phyloP scores from a whole-genome alignment of 2,329 filamentous ascomycete species.

The Ceratocystis harringtonii region DNA sequence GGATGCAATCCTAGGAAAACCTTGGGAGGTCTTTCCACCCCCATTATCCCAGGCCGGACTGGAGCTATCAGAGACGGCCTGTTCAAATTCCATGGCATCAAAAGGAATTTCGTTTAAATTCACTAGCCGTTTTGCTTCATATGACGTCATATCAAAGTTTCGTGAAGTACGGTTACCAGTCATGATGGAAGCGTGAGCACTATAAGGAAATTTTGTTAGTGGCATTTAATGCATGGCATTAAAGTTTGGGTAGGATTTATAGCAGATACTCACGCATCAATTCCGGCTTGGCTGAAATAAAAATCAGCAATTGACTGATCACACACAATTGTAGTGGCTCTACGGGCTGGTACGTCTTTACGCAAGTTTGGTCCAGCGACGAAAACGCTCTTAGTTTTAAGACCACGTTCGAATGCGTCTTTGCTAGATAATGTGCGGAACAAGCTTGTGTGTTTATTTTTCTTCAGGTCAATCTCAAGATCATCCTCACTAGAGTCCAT shows the following conservation, averaged over 20 bases:
- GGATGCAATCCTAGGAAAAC: conserved; percentile 30
- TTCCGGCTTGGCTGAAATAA: conserved; percentile 14
- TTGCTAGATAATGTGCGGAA: conserved; percentile 14
- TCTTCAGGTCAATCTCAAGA: background rate
- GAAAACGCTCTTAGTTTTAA: conserved; percentile 12
- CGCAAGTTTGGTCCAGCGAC: background rate
- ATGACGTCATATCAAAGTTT: conserved; percentile 31
- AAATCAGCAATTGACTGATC: conserved; percentile 9
- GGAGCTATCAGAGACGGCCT: conserved; percentile 26
- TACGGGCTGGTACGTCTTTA: background rate
- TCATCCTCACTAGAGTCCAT: conserved; percentile 6
- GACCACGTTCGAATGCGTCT: background rate
- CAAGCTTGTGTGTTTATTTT: conserved; percentile 12
- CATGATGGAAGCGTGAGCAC: conserved; percentile 8
- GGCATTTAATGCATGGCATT: no score
- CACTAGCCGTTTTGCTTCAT: conserved; percentile 32
- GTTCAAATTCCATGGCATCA: conserved; percentile 23
- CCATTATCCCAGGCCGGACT: conserved; percentile 21
- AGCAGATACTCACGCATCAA: conserved; percentile 12
- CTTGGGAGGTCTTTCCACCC: conserved; percentile 13
- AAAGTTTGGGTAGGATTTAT: background rate
- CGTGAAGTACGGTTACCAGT: conserved; percentile 27
- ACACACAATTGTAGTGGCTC: conserved; percentile 9
- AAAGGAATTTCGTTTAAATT: conserved; percentile 27
- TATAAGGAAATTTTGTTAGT: background rate